phyloP scores from a whole-genome alignment of 2,329 filamentous ascomycete species.

The Teratosphaeria gauchensis region DNA sequence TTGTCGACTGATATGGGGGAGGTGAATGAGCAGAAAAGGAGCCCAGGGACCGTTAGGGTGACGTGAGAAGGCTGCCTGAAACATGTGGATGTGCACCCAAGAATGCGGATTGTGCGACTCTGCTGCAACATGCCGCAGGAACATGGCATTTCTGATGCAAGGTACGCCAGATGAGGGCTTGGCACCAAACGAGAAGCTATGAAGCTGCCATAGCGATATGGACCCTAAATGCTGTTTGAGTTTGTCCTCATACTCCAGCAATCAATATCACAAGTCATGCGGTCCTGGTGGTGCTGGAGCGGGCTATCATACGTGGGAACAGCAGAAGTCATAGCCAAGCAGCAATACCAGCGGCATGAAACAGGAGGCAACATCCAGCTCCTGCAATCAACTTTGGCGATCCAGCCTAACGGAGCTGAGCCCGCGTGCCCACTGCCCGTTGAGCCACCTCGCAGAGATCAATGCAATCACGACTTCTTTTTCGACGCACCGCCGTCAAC shows the following conservation, averaged over 20 bases:
- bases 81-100: slow-evolving; percentile 2
- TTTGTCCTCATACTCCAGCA: background rate
- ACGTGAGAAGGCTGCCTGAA: background rate
- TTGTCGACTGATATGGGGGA: too few relatives aligned
- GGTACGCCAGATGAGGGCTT: background rate
- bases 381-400: background rate
- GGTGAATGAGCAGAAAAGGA: background rate
- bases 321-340: too few relatives aligned
- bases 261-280: background rate
- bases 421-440: background rate
- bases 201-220: too few relatives aligned
- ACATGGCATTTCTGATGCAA: background rate
- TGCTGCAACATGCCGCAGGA: background rate
- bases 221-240: background rate
- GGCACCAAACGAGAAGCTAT: background rate
- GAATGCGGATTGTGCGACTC: slow-evolving; percentile 2
- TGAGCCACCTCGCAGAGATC: background rate
- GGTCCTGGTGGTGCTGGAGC: background rate
- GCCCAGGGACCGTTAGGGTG: background rate
- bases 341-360: too few relatives aligned
- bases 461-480: background rate
- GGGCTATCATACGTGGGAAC: background rate
- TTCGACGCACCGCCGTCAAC: background rate
- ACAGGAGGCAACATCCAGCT: too few relatives aligned
- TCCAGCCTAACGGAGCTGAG: background rate